phyloP scores from a whole-genome alignment of 75 land plant genomes.

The Adiantum capillusveneris region DNA sequence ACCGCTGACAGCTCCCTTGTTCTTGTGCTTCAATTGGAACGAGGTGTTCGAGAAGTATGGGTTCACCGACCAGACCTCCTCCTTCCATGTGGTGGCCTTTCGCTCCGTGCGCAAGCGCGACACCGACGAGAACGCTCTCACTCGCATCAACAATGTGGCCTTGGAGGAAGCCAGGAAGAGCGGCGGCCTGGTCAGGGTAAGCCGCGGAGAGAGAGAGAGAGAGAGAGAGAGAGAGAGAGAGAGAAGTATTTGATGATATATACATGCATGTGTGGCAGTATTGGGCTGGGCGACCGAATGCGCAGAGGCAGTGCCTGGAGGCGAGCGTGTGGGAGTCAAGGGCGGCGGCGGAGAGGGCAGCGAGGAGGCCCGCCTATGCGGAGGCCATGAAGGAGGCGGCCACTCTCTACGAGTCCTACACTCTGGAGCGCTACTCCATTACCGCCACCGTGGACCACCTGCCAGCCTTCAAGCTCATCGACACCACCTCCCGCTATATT shows the following conservation, averaged over 20 bases:
- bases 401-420: background rate
- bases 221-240: too few species aligned
- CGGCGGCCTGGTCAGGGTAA: background rate
- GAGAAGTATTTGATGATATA: background rate
- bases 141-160: background rate
- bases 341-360: slow-evolving; percentile 1
- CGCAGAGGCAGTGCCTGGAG: background rate
- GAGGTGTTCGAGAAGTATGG: slow-evolving; percentile 5
- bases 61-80: background rate
- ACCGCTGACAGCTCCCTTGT: background rate
- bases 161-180: slow-evolving; percentile 3
- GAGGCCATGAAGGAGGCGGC: slow-evolving; percentile 1
- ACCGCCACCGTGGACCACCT: slow-evolving; percentile 2
- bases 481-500: background rate
- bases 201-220: too few species aligned
- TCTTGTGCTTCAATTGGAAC: slow-evolving; percentile 4
- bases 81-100: background rate
- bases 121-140: background rate
- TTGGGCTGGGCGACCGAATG: background rate
- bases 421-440: slow-evolving; percentile 1
- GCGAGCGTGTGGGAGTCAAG: background rate
- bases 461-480: slow-evolving; percentile 4
- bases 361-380: background rate
- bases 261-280: background rate
- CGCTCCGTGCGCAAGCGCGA: background rate